Evolutionary conservation across 2,329 filamentous ascomycete species (phyloP), one percentile per base, ranked within the genome.

Genomic region (Arthrobotrys iridis): DNA sequence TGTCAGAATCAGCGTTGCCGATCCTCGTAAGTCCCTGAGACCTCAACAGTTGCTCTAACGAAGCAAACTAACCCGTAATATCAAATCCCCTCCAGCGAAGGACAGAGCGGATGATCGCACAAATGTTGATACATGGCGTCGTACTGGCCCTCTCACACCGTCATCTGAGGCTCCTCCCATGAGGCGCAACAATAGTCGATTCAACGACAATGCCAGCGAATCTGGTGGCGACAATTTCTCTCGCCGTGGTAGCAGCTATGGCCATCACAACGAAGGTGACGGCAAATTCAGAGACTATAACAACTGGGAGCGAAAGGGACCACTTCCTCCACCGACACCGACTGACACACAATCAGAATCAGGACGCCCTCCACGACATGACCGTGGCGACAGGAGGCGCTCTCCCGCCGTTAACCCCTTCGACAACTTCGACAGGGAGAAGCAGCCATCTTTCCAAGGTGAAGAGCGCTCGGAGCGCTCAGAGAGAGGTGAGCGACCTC

Each of bases 231-330:
- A 87, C 43, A 86, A 84, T 79, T 86, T 88, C 78, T 90, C 93
- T 60, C 91, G 91, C 74, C 88, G 88, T 77, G 84, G 83, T 50
- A 85, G 88, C 75, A 85, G 89, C 79, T 90, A 91, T 33, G 60
- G 68, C 18, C 30, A 59, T 30, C 37, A 55, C 78, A 90, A 91
- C 78, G 88, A 90, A 77, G 85, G 85, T 60, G 92, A 94, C 81
- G 90, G 90, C 78, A 93, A 92, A 82, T 83, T 88, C 67, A 89
- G 92, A 70, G 92, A 96, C 81, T 91, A 95, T 78, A 87, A 88
- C 79, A 96, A 93, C 83, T 99, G 95, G 95, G 94, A 97, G 83
- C 91, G 95, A 79, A 95, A 92, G 81, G 95, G 95, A 10, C 95
- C 95, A 37, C 86, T 98, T 66, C 92, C 94, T 43, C 92, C 94